A percentile compares a stretch with the other conserved stretches of the same genome.
Conservation (phyloP, 73 alveolate genomes). For the Paramecium tetraurelia region DNA sequence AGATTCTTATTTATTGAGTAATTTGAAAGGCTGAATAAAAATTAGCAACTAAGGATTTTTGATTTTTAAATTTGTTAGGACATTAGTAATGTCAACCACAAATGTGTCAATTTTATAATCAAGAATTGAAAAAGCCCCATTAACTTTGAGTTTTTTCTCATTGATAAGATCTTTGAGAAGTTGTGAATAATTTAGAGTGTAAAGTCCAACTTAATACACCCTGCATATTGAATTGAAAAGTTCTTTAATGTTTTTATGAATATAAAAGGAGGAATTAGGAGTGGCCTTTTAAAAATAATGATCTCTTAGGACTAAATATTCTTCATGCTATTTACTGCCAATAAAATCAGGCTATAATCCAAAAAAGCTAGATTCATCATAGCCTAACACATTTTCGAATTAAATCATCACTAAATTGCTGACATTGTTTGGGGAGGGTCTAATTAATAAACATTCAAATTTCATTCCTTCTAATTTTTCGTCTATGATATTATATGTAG, state of each 20-base stretch:
- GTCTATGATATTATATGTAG: neutral
- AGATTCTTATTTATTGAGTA: neutral
- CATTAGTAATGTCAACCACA: neutral
- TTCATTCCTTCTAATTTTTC: neutral
- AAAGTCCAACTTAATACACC: neutral
- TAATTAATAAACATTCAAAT: neutral
- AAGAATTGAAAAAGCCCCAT: neutral
- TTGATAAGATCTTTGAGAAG: neutral
- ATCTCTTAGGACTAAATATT: neutral
- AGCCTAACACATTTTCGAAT: neutral
- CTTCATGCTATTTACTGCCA: conserved; percentile 22
- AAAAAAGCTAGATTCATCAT: neutral
- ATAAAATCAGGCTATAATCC: neutral
- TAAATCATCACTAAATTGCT: neutral
- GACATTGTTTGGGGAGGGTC: neutral
- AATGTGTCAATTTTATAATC: neutral
- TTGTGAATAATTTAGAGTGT: neutral
- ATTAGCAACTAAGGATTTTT: neutral
- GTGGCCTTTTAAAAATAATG: neutral
- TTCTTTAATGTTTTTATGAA: neutral
- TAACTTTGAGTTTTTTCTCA: neutral
- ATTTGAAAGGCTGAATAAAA: neutral
- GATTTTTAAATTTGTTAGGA: neutral
- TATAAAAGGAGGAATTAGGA: neutral
- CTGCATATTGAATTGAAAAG: neutral